phyloP scores from a whole-genome alignment of 1,139 yeast genomes.

The Yamadazyma sp. region DNA sequence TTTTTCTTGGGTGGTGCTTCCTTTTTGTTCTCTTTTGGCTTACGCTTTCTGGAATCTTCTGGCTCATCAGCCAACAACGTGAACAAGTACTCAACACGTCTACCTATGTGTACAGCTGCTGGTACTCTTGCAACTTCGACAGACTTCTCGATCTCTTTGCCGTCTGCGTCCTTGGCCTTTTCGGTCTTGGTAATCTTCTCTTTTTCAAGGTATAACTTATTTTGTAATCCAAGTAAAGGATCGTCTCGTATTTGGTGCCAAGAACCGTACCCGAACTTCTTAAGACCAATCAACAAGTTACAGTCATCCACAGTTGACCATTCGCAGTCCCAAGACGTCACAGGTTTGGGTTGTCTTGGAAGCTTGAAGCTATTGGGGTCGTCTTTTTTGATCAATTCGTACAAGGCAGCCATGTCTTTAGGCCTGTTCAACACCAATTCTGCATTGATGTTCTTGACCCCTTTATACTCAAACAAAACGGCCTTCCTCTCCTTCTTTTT shows the following conservation, averaged over 20 bases:
- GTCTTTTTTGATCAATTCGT: constrained; percentile 55
- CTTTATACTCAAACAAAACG: constrained; percentile 82
- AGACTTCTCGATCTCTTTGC: constrained; percentile 10
- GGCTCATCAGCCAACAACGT: constrained; percentile 51
- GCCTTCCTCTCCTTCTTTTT: constrained; percentile 83
- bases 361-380: constrained; percentile 60
- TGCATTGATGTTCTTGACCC: constrained; percentile 88
- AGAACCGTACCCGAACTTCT: constrained; percentile 93
- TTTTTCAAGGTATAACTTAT: constrained; percentile 68
- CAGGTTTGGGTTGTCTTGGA: constrained; percentile 69
- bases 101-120: constrained; percentile 89
- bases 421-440: constrained; percentile 84
- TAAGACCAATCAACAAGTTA: constrained; percentile 81
- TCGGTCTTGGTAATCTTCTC: constrained; percentile 14
- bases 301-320: constrained; percentile 88
- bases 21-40: constrained; percentile 13
- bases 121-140: constrained; percentile 56
- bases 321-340: constrained; percentile 85
- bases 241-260: constrained; percentile 96
- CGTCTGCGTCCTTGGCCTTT: constrained; percentile 12
- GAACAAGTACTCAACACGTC: constrained; percentile 87
- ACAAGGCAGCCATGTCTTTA: constrained; percentile 69
- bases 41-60: constrained; percentile 12
- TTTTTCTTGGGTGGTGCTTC: constrained; percentile 10
- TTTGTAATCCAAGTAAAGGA: constrained; percentile 83